These are phyloP conservation scores for Lycium barbarum DNA, from an alignment of 257 asterid species.

Conservation along the genomic window DNA sequence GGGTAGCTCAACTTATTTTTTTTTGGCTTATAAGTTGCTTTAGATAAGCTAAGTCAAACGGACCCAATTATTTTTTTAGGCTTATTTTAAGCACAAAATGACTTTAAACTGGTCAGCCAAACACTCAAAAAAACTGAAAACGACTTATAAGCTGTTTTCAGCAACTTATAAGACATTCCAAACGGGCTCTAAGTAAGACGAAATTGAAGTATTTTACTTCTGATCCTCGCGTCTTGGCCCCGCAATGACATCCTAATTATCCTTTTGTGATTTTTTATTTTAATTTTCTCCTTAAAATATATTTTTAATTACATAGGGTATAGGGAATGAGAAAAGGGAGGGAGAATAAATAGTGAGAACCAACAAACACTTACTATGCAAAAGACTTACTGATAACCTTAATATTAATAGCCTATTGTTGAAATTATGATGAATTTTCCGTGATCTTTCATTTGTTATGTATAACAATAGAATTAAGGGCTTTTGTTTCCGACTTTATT, in stretches of 20 bases:
- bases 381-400: not conserved
- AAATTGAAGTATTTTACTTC: too few relatives aligned
- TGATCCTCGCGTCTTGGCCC: not conserved
- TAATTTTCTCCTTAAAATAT: not conserved
- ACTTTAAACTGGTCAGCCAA: too few relatives aligned
- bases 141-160: too few relatives aligned
- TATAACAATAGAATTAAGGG: not conserved
- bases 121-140: too few relatives aligned
- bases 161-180: too few relatives aligned
- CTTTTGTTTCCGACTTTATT: not conserved
- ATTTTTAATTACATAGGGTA: not conserved
- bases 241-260: not conserved
- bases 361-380: not conserved
- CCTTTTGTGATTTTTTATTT: not conserved
- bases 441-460: not conserved
- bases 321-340: not conserved
- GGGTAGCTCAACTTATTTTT: too few relatives aligned
- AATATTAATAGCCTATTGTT: not conserved
- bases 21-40: too few relatives aligned
- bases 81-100: too few relatives aligned
- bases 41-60: too few relatives aligned
- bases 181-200: too few relatives aligned
- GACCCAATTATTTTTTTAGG: too few relatives aligned
- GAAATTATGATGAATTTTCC: not conserved
- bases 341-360: not conserved